Evolutionary conservation across 2,329 filamentous ascomycete species (phyloP).

Genomic region (Exophiala phaeomuriformis): DNA sequence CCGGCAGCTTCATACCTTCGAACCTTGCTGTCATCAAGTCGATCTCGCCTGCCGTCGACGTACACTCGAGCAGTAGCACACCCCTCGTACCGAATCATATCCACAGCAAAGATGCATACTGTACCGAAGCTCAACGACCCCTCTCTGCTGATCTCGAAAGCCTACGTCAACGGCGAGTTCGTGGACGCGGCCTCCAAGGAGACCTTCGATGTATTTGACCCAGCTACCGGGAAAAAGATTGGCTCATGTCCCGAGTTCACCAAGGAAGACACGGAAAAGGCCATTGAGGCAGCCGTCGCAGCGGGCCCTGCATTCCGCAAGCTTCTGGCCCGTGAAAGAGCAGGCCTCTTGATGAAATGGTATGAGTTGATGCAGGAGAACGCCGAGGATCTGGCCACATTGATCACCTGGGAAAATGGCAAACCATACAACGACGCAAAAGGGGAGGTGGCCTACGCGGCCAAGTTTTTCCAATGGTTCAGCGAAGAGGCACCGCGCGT

Average conservation of each 20-base stretch:
- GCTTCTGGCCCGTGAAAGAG: conserved; percentile 54
- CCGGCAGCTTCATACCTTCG: conserved; percentile 15
- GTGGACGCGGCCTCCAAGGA: conserved; percentile 75
- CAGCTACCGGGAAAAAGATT: conserved; percentile 71
- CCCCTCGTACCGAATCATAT: conserved; percentile 18
- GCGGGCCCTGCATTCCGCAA: conserved; percentile 59
- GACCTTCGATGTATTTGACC: conserved; percentile 86
- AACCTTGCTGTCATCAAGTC: conserved; percentile 14
- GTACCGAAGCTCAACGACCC: conserved; percentile 58
- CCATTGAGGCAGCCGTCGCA: conserved; percentile 73
- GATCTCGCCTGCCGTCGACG: conserved; percentile 13
- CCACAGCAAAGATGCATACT: conserved; percentile 25
- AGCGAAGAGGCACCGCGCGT: conserved; percentile 53
- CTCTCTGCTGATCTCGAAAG: conserved; percentile 73
- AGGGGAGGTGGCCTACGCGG: conserved; percentile 53
- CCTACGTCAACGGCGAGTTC: conserved; percentile 92
- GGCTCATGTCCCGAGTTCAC: conserved; percentile 77
- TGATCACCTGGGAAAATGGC: conserved; percentile 65
- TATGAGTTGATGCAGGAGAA: conserved; percentile 61
- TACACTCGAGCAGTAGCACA: conserved; percentile 1
- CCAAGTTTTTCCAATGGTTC: conserved; percentile 58
- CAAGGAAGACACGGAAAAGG: conserved; percentile 65
- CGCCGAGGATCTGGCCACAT: conserved; percentile 55
- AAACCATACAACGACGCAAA: conserved; percentile 57
- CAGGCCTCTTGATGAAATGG: conserved; percentile 58